A percentile compares a stretch with the other conserved stretches of the same genome.
Conservation (phyloP, 768 basidiomycete species). For the Favolaschia claudopus region DNA sequence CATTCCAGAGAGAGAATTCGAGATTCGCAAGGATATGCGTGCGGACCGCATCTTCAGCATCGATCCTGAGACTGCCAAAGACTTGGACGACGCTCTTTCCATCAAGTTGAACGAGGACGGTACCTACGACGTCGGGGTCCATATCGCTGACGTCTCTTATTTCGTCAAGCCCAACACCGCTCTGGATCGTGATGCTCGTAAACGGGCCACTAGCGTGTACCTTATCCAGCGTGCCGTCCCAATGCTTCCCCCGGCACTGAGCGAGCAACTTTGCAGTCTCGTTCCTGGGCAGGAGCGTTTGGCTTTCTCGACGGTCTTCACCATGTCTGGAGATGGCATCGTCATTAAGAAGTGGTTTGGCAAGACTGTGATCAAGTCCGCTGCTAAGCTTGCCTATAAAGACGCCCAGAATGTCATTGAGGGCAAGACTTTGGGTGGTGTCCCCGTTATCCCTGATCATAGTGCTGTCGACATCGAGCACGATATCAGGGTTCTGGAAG, state of each 20-base stretch:
- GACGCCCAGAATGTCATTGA: conserved; percentile 87
- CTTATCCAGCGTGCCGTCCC: conserved; percentile 95
- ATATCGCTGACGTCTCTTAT: conserved; percentile 95
- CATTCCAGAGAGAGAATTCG: conserved; percentile 89
- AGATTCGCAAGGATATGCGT: conserved; percentile 89
- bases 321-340: conserved; percentile 81
- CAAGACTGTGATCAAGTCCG: conserved; percentile 92
- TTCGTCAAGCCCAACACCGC: conserved; percentile 96
- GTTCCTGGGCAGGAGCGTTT: conserved; percentile 88
- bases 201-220: conserved; percentile 96
- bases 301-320: conserved; percentile 90
- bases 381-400: conserved; percentile 83
- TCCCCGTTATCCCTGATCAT: conserved; percentile 66
- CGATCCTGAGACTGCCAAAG: conserved; percentile 89
- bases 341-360: conserved; percentile 92
- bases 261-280: conserved; percentile 93
- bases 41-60: conserved; percentile 89
- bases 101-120: conserved; percentile 91
- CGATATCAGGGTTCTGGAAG: conserved; percentile 76
- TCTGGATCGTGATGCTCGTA: conserved; percentile 97
- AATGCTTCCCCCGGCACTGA: conserved; percentile 94
- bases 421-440: conserved; percentile 64
- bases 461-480: conserved; percentile 66
- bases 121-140: conserved; percentile 92
- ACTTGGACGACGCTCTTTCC: conserved; percentile 94